These are phyloP conservation scores for Ambrosia artemisiifolia DNA, from an alignment of 129 eudicot genomes.

Conservation along the genomic window DNA sequence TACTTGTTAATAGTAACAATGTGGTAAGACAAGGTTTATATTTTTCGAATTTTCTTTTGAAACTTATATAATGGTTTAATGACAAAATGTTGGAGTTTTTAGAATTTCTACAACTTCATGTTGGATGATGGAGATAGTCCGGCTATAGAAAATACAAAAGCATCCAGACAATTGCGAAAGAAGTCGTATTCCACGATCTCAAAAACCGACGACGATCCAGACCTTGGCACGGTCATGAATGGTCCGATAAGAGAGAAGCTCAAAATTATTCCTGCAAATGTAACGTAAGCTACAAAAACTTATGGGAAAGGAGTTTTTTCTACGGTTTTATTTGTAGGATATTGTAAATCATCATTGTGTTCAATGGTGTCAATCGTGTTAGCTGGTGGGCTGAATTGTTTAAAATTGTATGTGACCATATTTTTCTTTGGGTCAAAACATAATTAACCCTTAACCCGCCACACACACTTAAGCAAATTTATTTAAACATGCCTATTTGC, in stretches of 20 bases:
- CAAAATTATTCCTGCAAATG: slow-evolving; percentile 39
- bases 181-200: slow-evolving; percentile 23
- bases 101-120: slow-evolving; percentile 66
- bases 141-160: not conserved
- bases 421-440: not conserved
- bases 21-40: slow-evolving; percentile 28
- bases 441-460: not conserved
- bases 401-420: too few relatives aligned
- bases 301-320: not conserved
- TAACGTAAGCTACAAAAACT: slow-evolving; percentile 29
- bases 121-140: slow-evolving; percentile 31
- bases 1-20: slow-evolving; percentile 20
- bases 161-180: slow-evolving; percentile 13
- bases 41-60: not conserved
- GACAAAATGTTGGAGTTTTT: not conserved
- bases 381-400: too few relatives aligned
- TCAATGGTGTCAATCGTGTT: too few relatives aligned
- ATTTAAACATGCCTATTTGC: too few relatives aligned
- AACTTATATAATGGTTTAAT: not conserved
- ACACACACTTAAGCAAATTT: too few relatives aligned
- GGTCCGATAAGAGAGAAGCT: slow-evolving; percentile 51
- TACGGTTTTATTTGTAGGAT: not conserved
- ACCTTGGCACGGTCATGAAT: slow-evolving; percentile 44
- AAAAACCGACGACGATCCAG: not conserved
- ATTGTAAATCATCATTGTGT: not conserved